phyloP scores from a whole-genome alignment of 2,329 filamentous ascomycete genomes.

The Ophiocordyceps camponoti-floridani region DNA sequence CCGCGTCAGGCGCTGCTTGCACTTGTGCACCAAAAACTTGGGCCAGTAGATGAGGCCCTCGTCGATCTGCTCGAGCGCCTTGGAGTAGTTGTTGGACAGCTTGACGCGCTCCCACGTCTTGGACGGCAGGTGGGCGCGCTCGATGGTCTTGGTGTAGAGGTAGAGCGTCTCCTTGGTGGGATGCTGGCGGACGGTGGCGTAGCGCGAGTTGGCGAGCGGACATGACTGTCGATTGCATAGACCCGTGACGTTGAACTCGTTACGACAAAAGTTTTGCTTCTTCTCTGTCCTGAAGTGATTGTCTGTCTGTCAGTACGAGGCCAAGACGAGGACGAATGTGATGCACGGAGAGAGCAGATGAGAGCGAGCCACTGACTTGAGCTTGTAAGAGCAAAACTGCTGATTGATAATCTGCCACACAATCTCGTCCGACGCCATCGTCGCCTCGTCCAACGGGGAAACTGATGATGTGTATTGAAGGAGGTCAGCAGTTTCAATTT shows the following conservation, averaged over 20 bases:
- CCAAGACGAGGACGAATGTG: not conserved
- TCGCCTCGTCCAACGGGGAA: slow-evolving; percentile 1
- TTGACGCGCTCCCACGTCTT: slow-evolving; percentile 93
- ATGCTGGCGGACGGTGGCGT: slow-evolving; percentile 78
- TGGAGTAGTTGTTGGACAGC: slow-evolving; percentile 75
- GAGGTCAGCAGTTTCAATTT: not conserved
- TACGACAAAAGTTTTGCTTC: slow-evolving; percentile 84
- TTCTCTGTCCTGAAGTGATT: slow-evolving; percentile 56
- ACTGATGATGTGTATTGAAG: not conserved
- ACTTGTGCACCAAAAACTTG: slow-evolving; percentile 84
- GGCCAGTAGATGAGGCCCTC: slow-evolving; percentile 81
- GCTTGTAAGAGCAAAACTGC: slow-evolving; percentile 86
- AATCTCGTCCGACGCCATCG: slow-evolving; percentile 86
- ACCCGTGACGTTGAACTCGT: slow-evolving; percentile 76
- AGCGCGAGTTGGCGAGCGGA: slow-evolving; percentile 77
- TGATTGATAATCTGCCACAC: slow-evolving; percentile 96
- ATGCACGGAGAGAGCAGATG: not conserved
- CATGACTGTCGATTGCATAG: slow-evolving; percentile 79
- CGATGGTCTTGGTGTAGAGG: slow-evolving; percentile 91
- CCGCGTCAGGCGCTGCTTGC: slow-evolving; percentile 87
- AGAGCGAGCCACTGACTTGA: slow-evolving; percentile 43
- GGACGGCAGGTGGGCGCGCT: slow-evolving; percentile 71
- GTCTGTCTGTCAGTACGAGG: too few species aligned
- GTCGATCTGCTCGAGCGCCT: slow-evolving; percentile 77
- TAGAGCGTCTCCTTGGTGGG: slow-evolving; percentile 70